These are phyloP conservation scores for Trichoderma harzianum DNA, from an alignment of 2,329 filamentous ascomycete species.

Conservation along the genomic window DNA sequence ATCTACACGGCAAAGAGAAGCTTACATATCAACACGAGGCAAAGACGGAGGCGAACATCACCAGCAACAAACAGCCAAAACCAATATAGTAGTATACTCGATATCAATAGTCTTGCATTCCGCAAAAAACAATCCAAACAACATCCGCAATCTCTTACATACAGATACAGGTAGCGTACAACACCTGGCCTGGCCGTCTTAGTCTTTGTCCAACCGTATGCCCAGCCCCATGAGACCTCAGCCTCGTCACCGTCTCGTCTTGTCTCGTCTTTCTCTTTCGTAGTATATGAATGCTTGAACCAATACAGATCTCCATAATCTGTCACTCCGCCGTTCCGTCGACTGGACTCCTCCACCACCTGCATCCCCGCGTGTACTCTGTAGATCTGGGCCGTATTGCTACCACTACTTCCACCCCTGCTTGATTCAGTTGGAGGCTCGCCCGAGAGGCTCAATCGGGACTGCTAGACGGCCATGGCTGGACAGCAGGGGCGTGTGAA, in stretches of 20 bases:
- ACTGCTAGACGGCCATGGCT: background rate
- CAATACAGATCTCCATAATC: background rate
- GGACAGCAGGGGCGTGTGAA: background rate
- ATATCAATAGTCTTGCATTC: conserved; percentile 2
- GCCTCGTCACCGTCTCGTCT: background rate
- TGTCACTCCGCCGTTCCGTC: background rate
- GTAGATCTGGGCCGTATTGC: background rate
- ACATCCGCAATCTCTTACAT: conserved; percentile 4
- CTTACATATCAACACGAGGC: background rate
- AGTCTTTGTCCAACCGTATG: background rate
- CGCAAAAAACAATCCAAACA: background rate
- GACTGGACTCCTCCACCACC: background rate
- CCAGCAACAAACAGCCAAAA: background rate
- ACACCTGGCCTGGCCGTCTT: background rate
- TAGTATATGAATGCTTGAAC: background rate
- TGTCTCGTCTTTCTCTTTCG: background rate
- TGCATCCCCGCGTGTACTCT: background rate
- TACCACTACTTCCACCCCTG: background rate
- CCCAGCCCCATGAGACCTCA: background rate
- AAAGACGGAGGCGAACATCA: background rate
- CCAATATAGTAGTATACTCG: background rate
- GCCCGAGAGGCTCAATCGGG: background rate
- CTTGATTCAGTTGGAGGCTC: background rate
- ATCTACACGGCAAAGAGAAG: background rate
- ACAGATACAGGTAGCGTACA: conserved; percentile 18